A percentile compares a stretch with the other conserved stretches of the same genome.
phyloP scores from a whole-genome alignment of 148 eudicot species.

The Diospyros lotus region DNA sequence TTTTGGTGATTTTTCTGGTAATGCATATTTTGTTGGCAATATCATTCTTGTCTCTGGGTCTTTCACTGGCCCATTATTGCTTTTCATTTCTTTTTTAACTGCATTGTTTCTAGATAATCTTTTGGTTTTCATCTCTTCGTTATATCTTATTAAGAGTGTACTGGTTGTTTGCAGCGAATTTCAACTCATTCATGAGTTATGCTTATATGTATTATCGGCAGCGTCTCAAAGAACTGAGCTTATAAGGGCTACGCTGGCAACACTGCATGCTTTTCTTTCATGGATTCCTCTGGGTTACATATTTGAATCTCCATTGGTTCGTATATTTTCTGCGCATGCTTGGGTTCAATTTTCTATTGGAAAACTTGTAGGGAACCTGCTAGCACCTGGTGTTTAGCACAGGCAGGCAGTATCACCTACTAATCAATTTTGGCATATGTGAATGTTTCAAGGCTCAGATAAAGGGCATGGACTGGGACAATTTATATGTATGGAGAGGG shows the following conservation, averaged over 20 bases:
- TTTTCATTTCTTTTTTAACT: background rate
- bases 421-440: background rate
- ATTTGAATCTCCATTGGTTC: slow-evolving; percentile 94
- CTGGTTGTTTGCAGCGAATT: slow-evolving; percentile 63
- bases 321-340: slow-evolving; percentile 18
- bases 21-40: background rate
- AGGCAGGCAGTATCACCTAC: background rate
- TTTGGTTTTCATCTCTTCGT: background rate
- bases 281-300: slow-evolving; percentile 99
- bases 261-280: slow-evolving; percentile 94
- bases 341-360: background rate
- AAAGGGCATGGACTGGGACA: background rate
- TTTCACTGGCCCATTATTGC: background rate
- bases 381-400: background rate
- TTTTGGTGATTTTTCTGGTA: background rate
- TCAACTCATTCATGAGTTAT: slow-evolving; percentile 96
- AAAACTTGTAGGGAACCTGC: slow-evolving; percentile 1
- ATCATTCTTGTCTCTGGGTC: background rate
- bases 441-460: background rate
- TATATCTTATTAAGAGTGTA: background rate
- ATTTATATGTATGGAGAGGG: background rate
- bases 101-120: background rate
- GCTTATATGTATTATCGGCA: slow-evolving; percentile 92
- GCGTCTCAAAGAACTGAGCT: slow-evolving; percentile 93
- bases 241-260: slow-evolving; percentile 82